Percentiles rank a stretch among this genome's conserved stretches.
phyloP scores from a whole-genome alignment of 768 basidiomycete species.

The Naganishia friedmannii region DNA sequence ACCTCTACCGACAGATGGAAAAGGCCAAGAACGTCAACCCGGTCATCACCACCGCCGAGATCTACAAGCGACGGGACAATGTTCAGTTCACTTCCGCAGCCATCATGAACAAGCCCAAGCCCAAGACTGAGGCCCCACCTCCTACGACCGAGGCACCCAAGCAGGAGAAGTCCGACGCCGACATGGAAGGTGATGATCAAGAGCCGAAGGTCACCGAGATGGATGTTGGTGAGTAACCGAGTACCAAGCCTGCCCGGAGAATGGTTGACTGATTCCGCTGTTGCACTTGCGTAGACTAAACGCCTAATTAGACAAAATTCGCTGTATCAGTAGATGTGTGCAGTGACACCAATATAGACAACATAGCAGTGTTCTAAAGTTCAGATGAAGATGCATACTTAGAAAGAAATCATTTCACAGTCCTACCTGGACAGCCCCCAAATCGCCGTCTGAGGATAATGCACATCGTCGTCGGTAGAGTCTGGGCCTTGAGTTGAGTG shows the following conservation, averaged over 20 bases:
- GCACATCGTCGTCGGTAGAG: no score
- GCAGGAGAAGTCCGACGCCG: conserved; percentile 41
- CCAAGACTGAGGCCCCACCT: conserved; percentile 56
- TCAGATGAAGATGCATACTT: background rate
- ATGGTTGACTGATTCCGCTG: background rate
- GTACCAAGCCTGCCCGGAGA: no score
- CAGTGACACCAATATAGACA: conserved; percentile 9
- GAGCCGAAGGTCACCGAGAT: conserved; percentile 50
- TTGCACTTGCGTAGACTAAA: conserved; percentile 8
- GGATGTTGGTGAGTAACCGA: conserved; percentile 42
- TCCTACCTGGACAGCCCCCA: background rate
- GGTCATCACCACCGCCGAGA: conserved; percentile 73
- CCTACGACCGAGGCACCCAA: conserved; percentile 42
- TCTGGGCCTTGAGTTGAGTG: no score
- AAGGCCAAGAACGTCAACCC: conserved; percentile 83
- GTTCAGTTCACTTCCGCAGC: conserved; percentile 82
- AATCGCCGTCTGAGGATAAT: background rate
- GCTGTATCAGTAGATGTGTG: conserved; percentile 24
- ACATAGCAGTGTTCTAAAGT: conserved; percentile 5
- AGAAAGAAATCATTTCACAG: background rate
- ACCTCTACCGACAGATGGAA: conserved; percentile 80
- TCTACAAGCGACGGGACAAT: conserved; percentile 88
- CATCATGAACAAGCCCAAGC: conserved; percentile 84
- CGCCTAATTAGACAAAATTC: background rate
- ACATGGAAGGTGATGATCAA: conserved; percentile 39